Evolutionary conservation across 768 basidiomycete species (phyloP), one percentile per base, ranked within the genome.

Genomic region (Suillus alpinus): DNA sequence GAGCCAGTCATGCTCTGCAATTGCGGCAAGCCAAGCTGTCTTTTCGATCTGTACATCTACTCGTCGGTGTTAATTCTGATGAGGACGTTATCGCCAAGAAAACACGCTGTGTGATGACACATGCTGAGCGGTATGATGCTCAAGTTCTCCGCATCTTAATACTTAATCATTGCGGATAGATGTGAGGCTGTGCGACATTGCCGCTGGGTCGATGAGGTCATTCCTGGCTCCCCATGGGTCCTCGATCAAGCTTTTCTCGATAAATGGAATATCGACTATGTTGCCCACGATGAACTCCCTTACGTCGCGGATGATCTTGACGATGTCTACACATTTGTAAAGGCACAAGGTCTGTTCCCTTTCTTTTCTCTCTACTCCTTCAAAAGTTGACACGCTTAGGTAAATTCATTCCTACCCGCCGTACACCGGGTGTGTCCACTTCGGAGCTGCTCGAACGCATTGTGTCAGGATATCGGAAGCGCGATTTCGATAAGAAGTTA

Each of bases 21-120:
- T 82, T 98, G 34, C 90, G 96, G 31, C 97, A 99, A 77, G 95
- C 96, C 53, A 99, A 99, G 71, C 80, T 97, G 16, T 88, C 92
- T 0, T 98, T 99, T 76, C 87, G 90, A 6, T 84, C 84, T 34
- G 95, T 98, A 7, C 86, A 96, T 73, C 86, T 99, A 44, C 79
- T 99, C 49, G 94, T 89, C 39, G 97, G 97, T n/a, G 94, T 98
- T 46, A 90, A 86, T 72, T 92, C 92, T 13, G 95, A 97, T 67
- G 86, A 92, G 65, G 86, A 92, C 43, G 93, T 96, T 62, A 76
- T 76, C 44, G 67, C 78, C 16, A 81, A 95, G 79, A 99, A 99
- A 75, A 86, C 88, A 18, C 84, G 82, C 31, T 87, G 89, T 7
- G 85, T 97, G 62, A 93, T 98, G 91, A 85, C 78, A n/a, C 91